Conservation (phyloP, 257 asterid genomes). For the Marsdenia floribunda region DNA sequence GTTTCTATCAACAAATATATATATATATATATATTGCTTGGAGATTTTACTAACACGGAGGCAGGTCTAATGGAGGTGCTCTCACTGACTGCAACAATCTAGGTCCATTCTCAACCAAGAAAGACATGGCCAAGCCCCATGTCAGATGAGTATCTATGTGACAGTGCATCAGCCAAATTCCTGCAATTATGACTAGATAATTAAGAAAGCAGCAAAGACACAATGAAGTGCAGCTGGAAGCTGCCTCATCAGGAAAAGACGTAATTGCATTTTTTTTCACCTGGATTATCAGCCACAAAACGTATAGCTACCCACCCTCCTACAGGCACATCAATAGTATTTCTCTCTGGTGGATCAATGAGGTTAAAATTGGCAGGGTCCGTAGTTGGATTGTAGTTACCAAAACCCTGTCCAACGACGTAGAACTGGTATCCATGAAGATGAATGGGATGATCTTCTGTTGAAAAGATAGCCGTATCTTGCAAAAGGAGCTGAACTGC, state of each 20-base stretch:
- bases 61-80: constrained; percentile 58
- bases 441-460: constrained; percentile 66
- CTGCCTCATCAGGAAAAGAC: neutral
- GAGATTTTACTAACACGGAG: constrained; percentile 33
- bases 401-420: constrained; percentile 57
- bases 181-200: constrained; percentile 22
- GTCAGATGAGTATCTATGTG: constrained; percentile 66
- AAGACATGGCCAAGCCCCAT: constrained; percentile 55
- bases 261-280: constrained; percentile 21
- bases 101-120: constrained; percentile 54
- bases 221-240: neutral
- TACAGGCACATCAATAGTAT: constrained; percentile 60
- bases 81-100: constrained; percentile 42
- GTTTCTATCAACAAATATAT: neutral
- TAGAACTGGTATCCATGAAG: constrained; percentile 64
- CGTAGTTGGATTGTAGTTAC: constrained; percentile 41
- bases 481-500: constrained; percentile 56
- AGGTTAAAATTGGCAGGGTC: constrained; percentile 50
- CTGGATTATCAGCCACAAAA: constrained; percentile 66
- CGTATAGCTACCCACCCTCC: constrained; percentile 76
- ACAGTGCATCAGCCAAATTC: constrained; percentile 66
- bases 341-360: constrained; percentile 54
- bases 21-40: no score
- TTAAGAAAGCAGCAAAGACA: neutral
- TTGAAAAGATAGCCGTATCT: constrained; percentile 53